phyloP scores from a whole-genome alignment of 768 basidiomycete species.

The Lentinula raphanica region DNA sequence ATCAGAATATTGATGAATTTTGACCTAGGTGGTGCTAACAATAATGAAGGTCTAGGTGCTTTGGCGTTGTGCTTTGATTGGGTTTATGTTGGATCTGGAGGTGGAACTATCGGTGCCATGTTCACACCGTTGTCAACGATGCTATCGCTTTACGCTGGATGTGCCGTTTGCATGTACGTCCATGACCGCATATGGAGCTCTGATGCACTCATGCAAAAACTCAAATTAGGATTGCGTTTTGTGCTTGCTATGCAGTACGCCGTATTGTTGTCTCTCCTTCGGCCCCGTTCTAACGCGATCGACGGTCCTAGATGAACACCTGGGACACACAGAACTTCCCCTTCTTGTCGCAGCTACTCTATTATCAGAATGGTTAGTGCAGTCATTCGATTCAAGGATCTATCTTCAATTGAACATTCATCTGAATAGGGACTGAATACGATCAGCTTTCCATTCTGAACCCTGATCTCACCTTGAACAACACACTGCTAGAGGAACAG shows the following conservation, averaged over 20 bases:
- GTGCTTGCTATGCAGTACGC: slow-evolving; percentile 17
- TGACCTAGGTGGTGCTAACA: slow-evolving; percentile 25
- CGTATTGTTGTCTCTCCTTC: neutral
- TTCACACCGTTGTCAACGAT: slow-evolving; percentile 45
- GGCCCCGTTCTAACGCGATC: neutral
- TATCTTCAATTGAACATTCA: neutral
- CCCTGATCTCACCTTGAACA: slow-evolving; percentile 41
- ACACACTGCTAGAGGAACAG: slow-evolving; percentile 34
- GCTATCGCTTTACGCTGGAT: slow-evolving; percentile 38
- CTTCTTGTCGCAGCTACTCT: slow-evolving; percentile 34
- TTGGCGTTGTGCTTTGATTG: slow-evolving; percentile 51
- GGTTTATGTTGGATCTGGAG: slow-evolving; percentile 36
- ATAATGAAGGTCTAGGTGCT: slow-evolving; percentile 42
- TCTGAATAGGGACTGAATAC: slow-evolving; percentile 38
- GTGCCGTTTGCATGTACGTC: slow-evolving; percentile 34
- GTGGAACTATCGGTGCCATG: slow-evolving; percentile 17
- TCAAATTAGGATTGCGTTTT: slow-evolving; percentile 19
- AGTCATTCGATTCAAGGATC: neutral
- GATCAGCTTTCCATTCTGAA: slow-evolving; percentile 47
- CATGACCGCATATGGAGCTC: neutral
- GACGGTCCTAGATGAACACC: slow-evolving; percentile 8
- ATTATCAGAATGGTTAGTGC: slow-evolving; percentile 11
- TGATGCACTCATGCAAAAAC: neutral
- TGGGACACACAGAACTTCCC: slow-evolving; percentile 27
- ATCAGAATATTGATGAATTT: neutral